Conservation (phyloP, 768 basidiomycete genomes). For the Amanita rubescens region DNA sequence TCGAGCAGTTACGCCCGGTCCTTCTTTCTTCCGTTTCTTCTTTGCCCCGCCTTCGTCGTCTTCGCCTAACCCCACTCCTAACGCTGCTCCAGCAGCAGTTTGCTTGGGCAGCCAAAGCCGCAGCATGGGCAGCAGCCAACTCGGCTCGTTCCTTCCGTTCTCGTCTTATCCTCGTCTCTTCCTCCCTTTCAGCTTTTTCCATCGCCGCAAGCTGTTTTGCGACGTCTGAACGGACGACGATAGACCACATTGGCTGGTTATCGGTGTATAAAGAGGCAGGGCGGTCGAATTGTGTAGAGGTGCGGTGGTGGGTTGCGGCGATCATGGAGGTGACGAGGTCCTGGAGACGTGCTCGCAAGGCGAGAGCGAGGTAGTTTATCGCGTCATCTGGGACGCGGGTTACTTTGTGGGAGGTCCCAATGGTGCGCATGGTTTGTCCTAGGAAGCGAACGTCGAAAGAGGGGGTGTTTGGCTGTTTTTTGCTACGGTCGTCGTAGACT, state of each 20-base stretch:
- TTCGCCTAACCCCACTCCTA: constrained; percentile 17
- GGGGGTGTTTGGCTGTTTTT: constrained; percentile 65
- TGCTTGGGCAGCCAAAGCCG: constrained; percentile 52
- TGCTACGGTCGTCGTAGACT: constrained; percentile 68
- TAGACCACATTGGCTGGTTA: constrained; percentile 75
- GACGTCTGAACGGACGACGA: constrained; percentile 70
- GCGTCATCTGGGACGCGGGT: constrained; percentile 59
- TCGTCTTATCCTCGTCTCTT: constrained; percentile 65
- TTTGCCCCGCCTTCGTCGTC: constrained; percentile 47
- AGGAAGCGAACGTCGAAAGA: constrained; percentile 63
- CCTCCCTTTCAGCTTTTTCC: constrained; percentile 77
- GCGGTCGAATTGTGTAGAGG: constrained; percentile 62
- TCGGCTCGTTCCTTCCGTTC: constrained; percentile 77
- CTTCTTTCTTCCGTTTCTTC: constrained; percentile 82
- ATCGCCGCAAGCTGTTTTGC: constrained; percentile 70
- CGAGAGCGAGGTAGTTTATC: constrained; percentile 72
- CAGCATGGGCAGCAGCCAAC: constrained; percentile 61
- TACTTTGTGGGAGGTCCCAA: constrained; percentile 66
- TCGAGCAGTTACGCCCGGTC: constrained; percentile 80
- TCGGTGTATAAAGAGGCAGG: constrained; percentile 60
- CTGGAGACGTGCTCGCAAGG: constrained; percentile 67
- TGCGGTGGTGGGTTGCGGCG: constrained; percentile 59
- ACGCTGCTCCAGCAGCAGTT: constrained; percentile 22
- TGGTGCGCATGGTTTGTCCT: constrained; percentile 57
- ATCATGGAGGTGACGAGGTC: constrained; percentile 64